These are phyloP conservation scores for Neocucurbitaria cava DNA, from an alignment of 2,329 filamentous ascomycete genomes.

Conservation along the genomic window DNA sequence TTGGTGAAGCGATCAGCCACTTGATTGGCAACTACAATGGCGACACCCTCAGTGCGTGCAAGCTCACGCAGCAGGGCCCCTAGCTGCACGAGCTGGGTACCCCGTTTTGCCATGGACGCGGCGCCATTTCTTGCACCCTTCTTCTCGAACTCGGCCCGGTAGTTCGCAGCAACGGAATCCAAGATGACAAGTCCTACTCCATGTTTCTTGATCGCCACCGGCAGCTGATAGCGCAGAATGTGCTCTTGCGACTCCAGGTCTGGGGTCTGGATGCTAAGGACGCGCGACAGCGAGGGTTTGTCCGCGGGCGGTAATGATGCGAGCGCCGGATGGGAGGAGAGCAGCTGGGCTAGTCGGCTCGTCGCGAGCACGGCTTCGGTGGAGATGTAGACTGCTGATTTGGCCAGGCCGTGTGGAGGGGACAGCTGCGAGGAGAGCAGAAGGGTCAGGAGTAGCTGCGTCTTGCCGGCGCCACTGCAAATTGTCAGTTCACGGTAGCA, in stretches of 20 bases:
- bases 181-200: slow-evolving; percentile 82
- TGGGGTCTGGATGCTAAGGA: slow-evolving; percentile 82
- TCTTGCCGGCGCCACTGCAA: slow-evolving; percentile 86
- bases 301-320: slow-evolving; percentile 49
- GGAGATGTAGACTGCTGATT: slow-evolving; percentile 88
- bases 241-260: slow-evolving; percentile 96
- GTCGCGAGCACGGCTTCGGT: slow-evolving; percentile 89
- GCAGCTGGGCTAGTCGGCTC: slow-evolving; percentile 78
- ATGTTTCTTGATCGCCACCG: slow-evolving; percentile 78
- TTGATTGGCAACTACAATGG: slow-evolving; percentile 92
- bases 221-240: slow-evolving; percentile 90
- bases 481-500: slow-evolving; percentile 10
- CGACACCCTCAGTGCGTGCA: slow-evolving; percentile 75
- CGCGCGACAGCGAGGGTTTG: slow-evolving; percentile 72
- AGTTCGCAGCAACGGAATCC: slow-evolving; percentile 95
- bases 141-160: slow-evolving; percentile 85
- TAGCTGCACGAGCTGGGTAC: slow-evolving; percentile 76
- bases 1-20: slow-evolving; percentile 83
- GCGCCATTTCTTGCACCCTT: slow-evolving; percentile 48
- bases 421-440: slow-evolving; percentile 86
- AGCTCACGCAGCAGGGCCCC: slow-evolving; percentile 78
- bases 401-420: slow-evolving; percentile 71
- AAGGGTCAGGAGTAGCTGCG: slow-evolving; percentile 86
- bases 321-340: slow-evolving; percentile 70
- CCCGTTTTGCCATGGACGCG: slow-evolving; percentile 73